Evolutionary conservation across 2,329 filamentous ascomycete species (phyloP), one percentile per base, ranked within the genome.

Genomic region (Xylaria polymorpha): DNA sequence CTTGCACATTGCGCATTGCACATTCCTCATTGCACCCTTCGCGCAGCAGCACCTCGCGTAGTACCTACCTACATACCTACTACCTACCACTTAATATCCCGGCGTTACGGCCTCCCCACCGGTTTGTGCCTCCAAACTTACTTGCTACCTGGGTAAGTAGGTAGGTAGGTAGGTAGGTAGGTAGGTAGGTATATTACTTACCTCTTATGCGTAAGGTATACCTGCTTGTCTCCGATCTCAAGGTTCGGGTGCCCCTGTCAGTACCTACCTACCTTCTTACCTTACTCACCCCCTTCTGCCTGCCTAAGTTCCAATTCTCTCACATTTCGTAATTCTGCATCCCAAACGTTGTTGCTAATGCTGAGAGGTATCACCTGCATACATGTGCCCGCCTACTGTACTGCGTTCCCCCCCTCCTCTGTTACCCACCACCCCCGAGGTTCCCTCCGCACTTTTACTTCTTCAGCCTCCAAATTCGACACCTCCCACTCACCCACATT

Each of bases 401-500:
- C 50, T n/a, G 25, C 4, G 4, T 29, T 4, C 25, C 50, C 29
- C 48, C 25, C 29, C 9, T 43, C 43, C 10, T 22, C 15, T 29
- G 12, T 25, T 61, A 39, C 20, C 8, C 41, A 39, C 46, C 5
- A 29, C 32, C 61, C 12, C 15, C 41, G 39, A 43, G 39, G 10
- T 15, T 7, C 39, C 7, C 39, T 67, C 44, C 44, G 53, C 64
- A 44, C 59, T 46, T 44, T 43, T 51, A 29, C 51, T 43, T 60
- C 53, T 67, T 67, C 53, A 63, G 65, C 59, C 59, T 67, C 65
- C 53, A 67, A 58, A 44, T 43, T 18, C 22, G 10, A 39, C 44
- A 5, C 10, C 46, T 20, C 32, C 25, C 41, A n/a, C 43, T 51
- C 14, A 32, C 41, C 25, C 18, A 56, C 12, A 32, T 39, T 35